phyloP scores from a whole-genome alignment of 495 filamentous ascomycete genomes.

The Letharia columbiana region DNA sequence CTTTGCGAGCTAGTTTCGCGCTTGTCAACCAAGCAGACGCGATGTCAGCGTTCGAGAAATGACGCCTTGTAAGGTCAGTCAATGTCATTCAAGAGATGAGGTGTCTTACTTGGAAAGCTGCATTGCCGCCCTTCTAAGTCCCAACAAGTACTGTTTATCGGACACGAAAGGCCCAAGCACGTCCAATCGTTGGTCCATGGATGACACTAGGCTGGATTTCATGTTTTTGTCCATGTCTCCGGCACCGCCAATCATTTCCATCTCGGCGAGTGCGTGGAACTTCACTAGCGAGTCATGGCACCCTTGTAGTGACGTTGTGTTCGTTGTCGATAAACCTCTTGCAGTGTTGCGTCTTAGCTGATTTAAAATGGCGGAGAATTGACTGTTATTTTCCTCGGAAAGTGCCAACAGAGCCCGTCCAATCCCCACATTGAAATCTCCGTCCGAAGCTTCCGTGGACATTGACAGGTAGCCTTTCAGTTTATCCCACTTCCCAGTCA shows the following conservation, averaged over 20 bases:
- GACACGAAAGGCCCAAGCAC: slow-evolving; percentile 75
- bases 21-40: slow-evolving; percentile 79
- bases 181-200: slow-evolving; percentile 67
- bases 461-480: slow-evolving; percentile 60
- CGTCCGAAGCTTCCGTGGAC: slow-evolving; percentile 42
- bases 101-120: slow-evolving; percentile 53
- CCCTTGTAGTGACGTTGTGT: slow-evolving; percentile 67
- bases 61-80: slow-evolving; percentile 29
- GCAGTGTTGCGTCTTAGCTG: slow-evolving; percentile 61
- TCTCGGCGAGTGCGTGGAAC: slow-evolving; percentile 76
- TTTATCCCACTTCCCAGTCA: slow-evolving; percentile 69
- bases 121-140: slow-evolving; percentile 79
- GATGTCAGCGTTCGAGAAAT: slow-evolving; percentile 56
- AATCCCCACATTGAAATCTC: slow-evolving; percentile 76
- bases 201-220: slow-evolving; percentile 41
- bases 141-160: slow-evolving; percentile 92
- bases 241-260: slow-evolving; percentile 66
- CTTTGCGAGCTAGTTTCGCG: slow-evolving; percentile 78
- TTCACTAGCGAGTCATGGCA: slow-evolving; percentile 75
- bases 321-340: slow-evolving; percentile 60
- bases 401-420: slow-evolving; percentile 63
- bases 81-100: slow-evolving; percentile 2
- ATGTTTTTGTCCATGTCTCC: slow-evolving; percentile 30
- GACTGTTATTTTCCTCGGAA: slow-evolving; percentile 41
- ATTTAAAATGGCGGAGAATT: slow-evolving; percentile 52